Evolutionary conservation across 768 basidiomycete genomes (phyloP), one percentile per base, ranked within the genome.

Genomic region (Cubamyces sp.): DNA sequence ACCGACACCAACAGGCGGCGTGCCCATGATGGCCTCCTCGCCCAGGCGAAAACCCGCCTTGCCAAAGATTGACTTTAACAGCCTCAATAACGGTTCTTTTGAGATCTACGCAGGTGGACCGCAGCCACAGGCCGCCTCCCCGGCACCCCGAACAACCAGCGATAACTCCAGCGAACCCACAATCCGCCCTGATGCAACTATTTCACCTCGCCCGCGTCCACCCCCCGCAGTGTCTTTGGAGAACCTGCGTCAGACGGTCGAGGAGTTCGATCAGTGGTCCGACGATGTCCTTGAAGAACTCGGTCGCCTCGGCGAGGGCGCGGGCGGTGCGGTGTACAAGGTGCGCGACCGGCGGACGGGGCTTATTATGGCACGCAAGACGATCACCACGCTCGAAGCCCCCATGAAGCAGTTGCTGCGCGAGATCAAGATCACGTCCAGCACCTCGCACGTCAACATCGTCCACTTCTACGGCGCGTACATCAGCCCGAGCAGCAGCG

Each of bases 311-410:
- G 97, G 97, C 19, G 95, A 98, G 71, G 97, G 97, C 43, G 94
- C 95, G 57, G 95, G 96, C 48, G 97, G 97, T 48, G 95, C 94
- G 8, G 97, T 99, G 12, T 88, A 96, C 74, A 95, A 94, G 76
- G 96, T 98, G 49, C 85, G 80, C 73, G 93, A 97, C 74, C 88
- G 82, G 70, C 87, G 89, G 57, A 92, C 87, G 1, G 86, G 85
- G 37, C 79, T 80, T 73, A 83, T 95, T 68, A 88, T 97, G 85
- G 97, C 97, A 5, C 87, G 95, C 70, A 99, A 99, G 81, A 91
- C 93, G 9, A 94, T 96, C 72, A 92, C 92, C 30, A 93, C 92
- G 11, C 87, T 87, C 58, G 91, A 92, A 69, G 96, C 94, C 48
- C 96, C 95, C 18, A 82, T 90, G 77, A 91, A 90, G 77, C 96